These are phyloP conservation scores for Peniophora sp. DNA, from an alignment of 1,284 basidiomycete species.

Conservation along the genomic window DNA sequence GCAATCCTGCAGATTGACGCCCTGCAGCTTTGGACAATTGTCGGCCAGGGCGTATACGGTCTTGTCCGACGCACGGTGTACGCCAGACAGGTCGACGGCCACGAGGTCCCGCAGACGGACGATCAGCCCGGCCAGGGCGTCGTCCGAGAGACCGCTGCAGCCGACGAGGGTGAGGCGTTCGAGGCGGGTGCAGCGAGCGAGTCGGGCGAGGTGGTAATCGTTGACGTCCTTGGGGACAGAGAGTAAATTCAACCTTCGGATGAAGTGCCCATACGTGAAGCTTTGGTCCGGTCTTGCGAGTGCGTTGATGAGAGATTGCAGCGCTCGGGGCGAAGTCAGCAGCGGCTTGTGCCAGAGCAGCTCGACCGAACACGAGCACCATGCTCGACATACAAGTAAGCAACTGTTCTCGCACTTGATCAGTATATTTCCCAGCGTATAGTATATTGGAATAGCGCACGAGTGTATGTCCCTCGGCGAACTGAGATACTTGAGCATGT, in stretches of 20 bases:
- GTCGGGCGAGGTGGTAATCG: slow-evolving; percentile 72
- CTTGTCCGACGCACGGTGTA: slow-evolving; percentile 60
- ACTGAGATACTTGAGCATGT: slow-evolving; percentile 84
- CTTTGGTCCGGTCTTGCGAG: slow-evolving; percentile 57
- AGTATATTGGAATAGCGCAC: too few species aligned
- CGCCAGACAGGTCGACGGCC: slow-evolving; percentile 83
- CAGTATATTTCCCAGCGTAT: too few species aligned
- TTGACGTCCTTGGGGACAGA: slow-evolving; percentile 65
- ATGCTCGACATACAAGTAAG: slow-evolving; percentile 81
- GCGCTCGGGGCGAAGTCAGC: slow-evolving; percentile 62
- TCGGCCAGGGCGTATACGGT: slow-evolving; percentile 68
- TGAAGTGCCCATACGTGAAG: slow-evolving; percentile 84
- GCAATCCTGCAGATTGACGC: slow-evolving; percentile 89
- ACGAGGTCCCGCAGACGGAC: slow-evolving; percentile 71
- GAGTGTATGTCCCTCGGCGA: slow-evolving; percentile 68
- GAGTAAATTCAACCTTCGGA: slow-evolving; percentile 89
- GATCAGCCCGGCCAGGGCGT: slow-evolving; percentile 64
- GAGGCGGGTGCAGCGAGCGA: slow-evolving; percentile 74
- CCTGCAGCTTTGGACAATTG: slow-evolving; percentile 76
- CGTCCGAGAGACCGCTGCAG: slow-evolving; percentile 68
- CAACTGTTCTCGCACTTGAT: slow-evolving; percentile 18
- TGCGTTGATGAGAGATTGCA: slow-evolving; percentile 73
- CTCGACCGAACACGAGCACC: slow-evolving; percentile 95
- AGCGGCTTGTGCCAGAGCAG: slow-evolving; percentile 92
- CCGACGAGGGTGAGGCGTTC: slow-evolving; percentile 91